A percentile compares a stretch with the other conserved stretches of the same genome.
phyloP scores from a whole-genome alignment of 148 eudicot genomes.

The Rhododendron henanense region DNA sequence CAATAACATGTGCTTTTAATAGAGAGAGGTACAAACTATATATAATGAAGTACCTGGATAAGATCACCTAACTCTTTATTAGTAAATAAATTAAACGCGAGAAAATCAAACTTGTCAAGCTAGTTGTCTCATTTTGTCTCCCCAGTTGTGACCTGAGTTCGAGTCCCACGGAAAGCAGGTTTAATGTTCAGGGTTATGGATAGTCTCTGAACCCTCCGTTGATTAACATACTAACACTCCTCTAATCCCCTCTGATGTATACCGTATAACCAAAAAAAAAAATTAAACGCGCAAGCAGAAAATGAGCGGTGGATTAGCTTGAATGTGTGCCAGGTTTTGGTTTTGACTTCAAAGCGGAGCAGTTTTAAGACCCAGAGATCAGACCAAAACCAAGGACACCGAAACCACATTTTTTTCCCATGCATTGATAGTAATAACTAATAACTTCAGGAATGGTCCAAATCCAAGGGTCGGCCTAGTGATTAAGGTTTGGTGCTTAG shows the following conservation, averaged over 20 bases:
- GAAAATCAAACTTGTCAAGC: no score
- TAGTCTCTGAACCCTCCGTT: no score
- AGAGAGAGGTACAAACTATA: neutral
- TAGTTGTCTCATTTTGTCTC: no score
- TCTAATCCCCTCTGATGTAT: no score
- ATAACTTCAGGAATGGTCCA: neutral
- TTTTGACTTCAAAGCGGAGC: conserved; percentile 4
- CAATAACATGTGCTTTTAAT: neutral
- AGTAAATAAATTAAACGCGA: no score
- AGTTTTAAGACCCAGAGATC: neutral
- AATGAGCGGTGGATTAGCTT: conserved; percentile 5
- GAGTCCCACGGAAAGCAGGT: no score
- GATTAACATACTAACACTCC: no score
- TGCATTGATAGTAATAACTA: neutral
- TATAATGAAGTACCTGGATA: neutral
- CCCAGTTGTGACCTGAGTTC: no score
- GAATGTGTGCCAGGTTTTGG: neutral
- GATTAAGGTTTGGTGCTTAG: no score
- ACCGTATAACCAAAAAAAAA: no score
- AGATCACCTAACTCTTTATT: neutral
- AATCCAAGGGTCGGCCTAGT: neutral
- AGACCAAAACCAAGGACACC: neutral
- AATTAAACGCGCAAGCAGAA: neutral
- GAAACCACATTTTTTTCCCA: neutral
- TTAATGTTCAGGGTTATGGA: no score